Percentiles rank a stretch among this genome's conserved stretches.
Evolutionary conservation across 208 protist genomes (phyloP).

Genomic region (Leishmania amazonensis): DNA sequence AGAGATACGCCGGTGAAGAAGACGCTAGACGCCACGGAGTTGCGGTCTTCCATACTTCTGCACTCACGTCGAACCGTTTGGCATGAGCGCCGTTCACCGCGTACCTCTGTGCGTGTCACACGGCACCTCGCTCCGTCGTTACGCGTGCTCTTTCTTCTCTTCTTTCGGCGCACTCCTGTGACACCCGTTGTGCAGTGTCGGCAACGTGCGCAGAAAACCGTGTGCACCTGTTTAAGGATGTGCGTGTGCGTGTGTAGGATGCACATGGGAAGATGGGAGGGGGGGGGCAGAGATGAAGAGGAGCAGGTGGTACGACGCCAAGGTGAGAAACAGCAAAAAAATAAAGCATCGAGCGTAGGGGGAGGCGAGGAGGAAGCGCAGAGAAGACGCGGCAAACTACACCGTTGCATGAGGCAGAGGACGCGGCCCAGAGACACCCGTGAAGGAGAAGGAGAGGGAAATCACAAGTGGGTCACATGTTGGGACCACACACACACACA

Average conservation of each 20-base stretch:
- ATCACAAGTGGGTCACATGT: neutral
- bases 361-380: neutral
- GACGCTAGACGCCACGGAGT: conserved; percentile 41
- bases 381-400: neutral
- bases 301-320: neutral
- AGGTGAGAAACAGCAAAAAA: too few relatives aligned
- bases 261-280: neutral
- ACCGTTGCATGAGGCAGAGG: neutral
- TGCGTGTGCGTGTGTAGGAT: conserved; percentile 7
- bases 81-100: neutral
- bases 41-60: conserved; percentile 19
- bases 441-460: neutral
- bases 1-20: conserved; percentile 88
- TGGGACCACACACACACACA: neutral
- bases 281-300: neutral
- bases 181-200: neutral
- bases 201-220: neutral
- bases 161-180: neutral
- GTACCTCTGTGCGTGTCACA: neutral
- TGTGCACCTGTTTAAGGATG: neutral
- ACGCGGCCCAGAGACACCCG: neutral
- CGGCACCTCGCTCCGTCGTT: neutral
- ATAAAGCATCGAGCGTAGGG: neutral
- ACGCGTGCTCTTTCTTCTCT: neutral
- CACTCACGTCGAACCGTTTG: neutral